Conservation (phyloP, 345 rosid genomes). For the Corymbia maculata region DNA sequence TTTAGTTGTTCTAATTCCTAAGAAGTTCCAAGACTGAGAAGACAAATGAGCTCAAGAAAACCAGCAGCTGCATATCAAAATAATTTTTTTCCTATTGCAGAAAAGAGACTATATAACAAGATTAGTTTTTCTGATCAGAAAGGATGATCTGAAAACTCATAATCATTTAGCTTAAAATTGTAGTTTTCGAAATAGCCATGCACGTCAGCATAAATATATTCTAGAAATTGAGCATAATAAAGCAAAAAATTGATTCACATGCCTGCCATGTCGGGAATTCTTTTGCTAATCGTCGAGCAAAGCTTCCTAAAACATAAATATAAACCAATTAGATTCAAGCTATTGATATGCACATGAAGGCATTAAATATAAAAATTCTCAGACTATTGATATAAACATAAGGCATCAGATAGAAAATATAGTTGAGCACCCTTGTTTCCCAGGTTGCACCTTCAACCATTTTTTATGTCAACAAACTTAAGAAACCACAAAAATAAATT, state of each 20-base stretch:
- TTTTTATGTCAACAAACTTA: background rate
- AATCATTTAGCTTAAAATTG: background rate
- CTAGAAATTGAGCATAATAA: background rate
- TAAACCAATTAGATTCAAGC: background rate
- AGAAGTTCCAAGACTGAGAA: background rate
- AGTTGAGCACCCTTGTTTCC: background rate
- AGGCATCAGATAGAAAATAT: background rate
- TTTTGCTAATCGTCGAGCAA: slow-evolving; percentile 72
- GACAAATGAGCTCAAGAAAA: background rate
- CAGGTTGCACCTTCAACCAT: background rate
- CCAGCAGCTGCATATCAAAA: background rate
- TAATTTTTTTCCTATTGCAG: background rate
- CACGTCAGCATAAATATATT: background rate
- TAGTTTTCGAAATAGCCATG: background rate
- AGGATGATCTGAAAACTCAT: background rate
- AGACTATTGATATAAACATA: background rate
- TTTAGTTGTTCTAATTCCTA: background rate
- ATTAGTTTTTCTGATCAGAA: background rate
- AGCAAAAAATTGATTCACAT: background rate
- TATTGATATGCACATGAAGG: background rate
- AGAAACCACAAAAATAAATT: background rate
- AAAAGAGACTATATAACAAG: background rate
- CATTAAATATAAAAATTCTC: background rate
- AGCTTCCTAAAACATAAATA: slow-evolving; percentile 46
- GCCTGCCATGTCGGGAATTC: slow-evolving; percentile 98